Base-by-base conservation (phyloP, 2,329 filamentous ascomycete genomes). In the Monilinia polystroma region DNA sequence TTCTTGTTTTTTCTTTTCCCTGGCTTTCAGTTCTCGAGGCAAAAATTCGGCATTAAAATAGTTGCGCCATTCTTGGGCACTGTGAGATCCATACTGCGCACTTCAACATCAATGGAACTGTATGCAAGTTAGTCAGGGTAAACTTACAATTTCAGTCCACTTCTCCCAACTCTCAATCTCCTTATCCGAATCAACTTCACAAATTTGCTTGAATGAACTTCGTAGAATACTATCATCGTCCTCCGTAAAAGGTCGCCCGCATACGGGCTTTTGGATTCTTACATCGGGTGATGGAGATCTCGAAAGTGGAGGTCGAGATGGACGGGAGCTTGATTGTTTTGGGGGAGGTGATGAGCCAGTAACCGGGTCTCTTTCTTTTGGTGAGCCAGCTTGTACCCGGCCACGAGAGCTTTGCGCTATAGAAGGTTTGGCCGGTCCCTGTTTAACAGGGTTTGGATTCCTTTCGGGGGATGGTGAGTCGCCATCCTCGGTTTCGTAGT, bases 61-160 rank as follows among this genome's bases (percentile, higher is more conserved):
- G 32, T 73, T 75, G 12, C 67, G 68, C 76, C 76, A 77, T 68
- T 77, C 72, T 68, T 76, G 73, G 23, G 75, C 69, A 29, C 73
- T 73, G 59, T 77, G 76, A 23, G 51, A 66, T 23, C 68, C 67
- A 66, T 76, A 41, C 75, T 77, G 60, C 18, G 20, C 4, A 16
- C n/a, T 16, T 41, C 41, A 11, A 66, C 16, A 55, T 54, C 18
- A 51, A 70, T 52, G 67, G 26, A 26, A 6, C n/a, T 64, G 47
- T 23, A 41, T 62, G 26, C 35, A 45, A 47, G 64, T 52, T 49
- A n/a, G 12, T 2, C 51, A 52, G 2, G 23, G 20, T 20, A 12
- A 54, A 64, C 71, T 68, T 68, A 76, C 75, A 32, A 49, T 16
- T 14, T 58, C 26, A 16, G 73, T 69, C 70, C 72, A 77, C 8